phyloP scores from a whole-genome alignment of 805 yeast species.

The Yamadazyma nakazawae region DNA sequence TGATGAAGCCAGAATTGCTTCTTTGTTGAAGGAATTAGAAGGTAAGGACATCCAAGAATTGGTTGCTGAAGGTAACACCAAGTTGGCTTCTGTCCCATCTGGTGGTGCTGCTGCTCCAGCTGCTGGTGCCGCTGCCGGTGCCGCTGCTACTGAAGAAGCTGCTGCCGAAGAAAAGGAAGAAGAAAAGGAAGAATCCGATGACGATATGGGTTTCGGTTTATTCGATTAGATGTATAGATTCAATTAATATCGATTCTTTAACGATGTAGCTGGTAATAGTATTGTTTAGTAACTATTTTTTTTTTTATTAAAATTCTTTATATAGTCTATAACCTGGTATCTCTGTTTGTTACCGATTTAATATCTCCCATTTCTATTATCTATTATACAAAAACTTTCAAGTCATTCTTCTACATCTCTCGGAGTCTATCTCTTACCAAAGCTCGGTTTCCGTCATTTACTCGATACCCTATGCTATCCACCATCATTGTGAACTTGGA shows the following conservation, averaged over 20 bases:
- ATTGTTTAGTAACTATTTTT: too few relatives aligned
- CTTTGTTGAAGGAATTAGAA: conserved; percentile 80
- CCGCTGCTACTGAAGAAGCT: conserved; percentile 66
- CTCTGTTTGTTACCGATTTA: not conserved
- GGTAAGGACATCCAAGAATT: conserved; percentile 91
- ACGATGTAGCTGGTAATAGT: not conserved
- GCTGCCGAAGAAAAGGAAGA: conserved; percentile 71
- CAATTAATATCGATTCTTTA: conserved; percentile 4
- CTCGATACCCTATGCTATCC: conserved; percentile 11
- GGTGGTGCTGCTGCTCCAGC: conserved; percentile 95
- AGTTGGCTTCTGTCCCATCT: conserved; percentile 95
- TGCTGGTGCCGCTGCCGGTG: conserved; percentile 67
- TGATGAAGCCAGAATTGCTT: conserved; percentile 81
- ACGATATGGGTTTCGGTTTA: conserved; percentile 90
- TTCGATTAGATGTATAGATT: conserved; percentile 66
- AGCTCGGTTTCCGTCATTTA: conserved; percentile 4
- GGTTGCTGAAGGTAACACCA: conserved; percentile 91
- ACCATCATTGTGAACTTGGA: conserved; percentile 19
- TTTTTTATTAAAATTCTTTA: not conserved
- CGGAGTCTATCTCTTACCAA: conserved; percentile 5
- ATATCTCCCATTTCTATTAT: not conserved
- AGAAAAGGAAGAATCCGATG: conserved; percentile 58
- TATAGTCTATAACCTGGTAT: not conserved
- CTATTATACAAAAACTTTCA: not conserved
- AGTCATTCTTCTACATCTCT: not conserved